A percentile compares a stretch with the other conserved stretches of the same genome.
These are phyloP conservation scores for Sporothrix humicola DNA, from an alignment of 2,329 filamentous ascomycete genomes.

Conservation along the genomic window DNA sequence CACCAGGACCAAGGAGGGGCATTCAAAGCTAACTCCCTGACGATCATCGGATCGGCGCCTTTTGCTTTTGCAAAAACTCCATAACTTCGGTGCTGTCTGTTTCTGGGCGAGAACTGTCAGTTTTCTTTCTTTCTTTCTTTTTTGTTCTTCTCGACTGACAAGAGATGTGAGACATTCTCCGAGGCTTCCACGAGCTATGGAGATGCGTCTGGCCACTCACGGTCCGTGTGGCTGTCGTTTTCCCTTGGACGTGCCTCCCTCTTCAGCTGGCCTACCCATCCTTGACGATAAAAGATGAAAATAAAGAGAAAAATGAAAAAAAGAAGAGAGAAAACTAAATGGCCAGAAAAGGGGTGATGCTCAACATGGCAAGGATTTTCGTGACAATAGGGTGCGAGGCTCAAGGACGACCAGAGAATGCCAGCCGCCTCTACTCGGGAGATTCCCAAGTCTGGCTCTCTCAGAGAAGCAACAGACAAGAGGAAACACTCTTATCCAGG, in stretches of 20 bases:
- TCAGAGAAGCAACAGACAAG: too few relatives aligned
- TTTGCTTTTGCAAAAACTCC: neutral
- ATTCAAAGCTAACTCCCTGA: conserved; percentile 4
- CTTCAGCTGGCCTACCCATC: conserved; percentile 21
- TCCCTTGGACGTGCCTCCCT: neutral
- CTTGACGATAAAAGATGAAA: neutral
- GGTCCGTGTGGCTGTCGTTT: conserved; percentile 1
- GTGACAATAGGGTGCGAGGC: neutral
- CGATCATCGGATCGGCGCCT: conserved; percentile 26
- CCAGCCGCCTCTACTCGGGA: too few relatives aligned
- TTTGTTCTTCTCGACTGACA: too few relatives aligned
- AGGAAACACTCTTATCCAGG: too few relatives aligned
- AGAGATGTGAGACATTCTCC: neutral
- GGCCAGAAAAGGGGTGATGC: neutral
- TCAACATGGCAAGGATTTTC: conserved; percentile 12
- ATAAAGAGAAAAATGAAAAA: neutral
- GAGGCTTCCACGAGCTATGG: neutral
- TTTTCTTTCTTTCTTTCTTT: too few relatives aligned
- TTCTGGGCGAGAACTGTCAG: too few relatives aligned
- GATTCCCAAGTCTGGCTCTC: too few relatives aligned
- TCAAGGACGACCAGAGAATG: too few relatives aligned
- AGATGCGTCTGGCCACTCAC: neutral
- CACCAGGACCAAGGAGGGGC: neutral
- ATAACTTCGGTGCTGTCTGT: conserved; percentile 7
- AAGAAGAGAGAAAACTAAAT: neutral